A percentile compares a stretch with the other conserved stretches of the same genome.
These are phyloP conservation scores for Pisolithus thermaeus DNA, from an alignment of 1,284 basidiomycete species.

Conservation along the genomic window DNA sequence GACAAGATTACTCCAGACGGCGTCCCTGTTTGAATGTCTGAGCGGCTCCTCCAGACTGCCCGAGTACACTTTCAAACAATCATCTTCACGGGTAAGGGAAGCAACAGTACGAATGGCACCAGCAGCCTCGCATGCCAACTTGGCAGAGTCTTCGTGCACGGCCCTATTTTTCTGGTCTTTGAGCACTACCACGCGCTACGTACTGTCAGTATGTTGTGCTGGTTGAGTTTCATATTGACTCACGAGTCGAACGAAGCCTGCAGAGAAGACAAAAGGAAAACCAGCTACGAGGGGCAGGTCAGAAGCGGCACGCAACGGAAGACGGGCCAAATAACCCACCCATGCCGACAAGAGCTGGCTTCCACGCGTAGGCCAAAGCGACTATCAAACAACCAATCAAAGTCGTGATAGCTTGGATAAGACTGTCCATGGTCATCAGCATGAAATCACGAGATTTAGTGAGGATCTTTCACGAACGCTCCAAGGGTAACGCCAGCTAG, in stretches of 20 bases:
- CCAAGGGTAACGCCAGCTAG: conserved; percentile 87
- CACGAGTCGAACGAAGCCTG: conserved; percentile 84
- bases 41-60: conserved; percentile 71
- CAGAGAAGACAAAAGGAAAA: conserved; percentile 76
- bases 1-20: no score
- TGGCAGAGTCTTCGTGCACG: conserved; percentile 79
- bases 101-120: conserved; percentile 92
- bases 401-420: conserved; percentile 76
- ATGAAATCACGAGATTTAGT: background rate
- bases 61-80: conserved; percentile 72
- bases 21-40: conserved; percentile 12
- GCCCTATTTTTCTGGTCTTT: conserved; percentile 88
- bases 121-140: conserved; percentile 90
- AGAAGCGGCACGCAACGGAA: conserved; percentile 10
- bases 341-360: conserved; percentile 71
- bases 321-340: conserved; percentile 34
- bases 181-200: conserved; percentile 69
- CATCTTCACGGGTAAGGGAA: conserved; percentile 79
- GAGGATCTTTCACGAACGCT: conserved; percentile 37
- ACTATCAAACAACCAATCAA: conserved; percentile 72
- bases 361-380: conserved; percentile 78
- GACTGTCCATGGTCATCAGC: conserved; percentile 32
- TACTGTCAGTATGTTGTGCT: conserved; percentile 8
- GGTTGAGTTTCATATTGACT: conserved; percentile 21
- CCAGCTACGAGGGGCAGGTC: conserved; percentile 50